phyloP scores from a whole-genome alignment of 139 green algal species.

The Penium margaritaceum region DNA sequence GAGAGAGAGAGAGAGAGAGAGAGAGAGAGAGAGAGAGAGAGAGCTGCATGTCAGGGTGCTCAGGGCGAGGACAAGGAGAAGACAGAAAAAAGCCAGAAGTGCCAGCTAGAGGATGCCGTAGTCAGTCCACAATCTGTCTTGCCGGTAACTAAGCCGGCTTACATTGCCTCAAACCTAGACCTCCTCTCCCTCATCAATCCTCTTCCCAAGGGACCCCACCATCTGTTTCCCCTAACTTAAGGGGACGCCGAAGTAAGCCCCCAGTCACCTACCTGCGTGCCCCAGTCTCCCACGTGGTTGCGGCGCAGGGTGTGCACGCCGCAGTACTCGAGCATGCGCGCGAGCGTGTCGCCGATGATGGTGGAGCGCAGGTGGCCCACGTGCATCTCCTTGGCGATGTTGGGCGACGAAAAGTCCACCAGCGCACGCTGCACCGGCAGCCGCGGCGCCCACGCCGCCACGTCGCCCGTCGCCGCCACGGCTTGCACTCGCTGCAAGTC shows the following conservation, averaged over 20 bases:
- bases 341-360: conserved; percentile 87
- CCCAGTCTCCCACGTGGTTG: conserved; percentile 97
- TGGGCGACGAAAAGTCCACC: conserved; percentile 92
- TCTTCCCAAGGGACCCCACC: too few species aligned
- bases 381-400: conserved; percentile 97
- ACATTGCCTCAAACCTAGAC: too few species aligned
- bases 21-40: conserved; percentile 1
- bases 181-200: too few species aligned
- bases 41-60: too few species aligned
- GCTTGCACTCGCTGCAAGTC: too few species aligned
- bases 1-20: conserved; percentile 4
- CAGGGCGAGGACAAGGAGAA: too few species aligned
- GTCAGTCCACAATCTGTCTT: too few species aligned
- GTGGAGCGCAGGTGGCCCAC: conserved; percentile 94
- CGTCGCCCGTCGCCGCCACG: conserved; percentile 5
- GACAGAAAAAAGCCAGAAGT: too few species aligned
- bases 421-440: conserved; percentile 47
- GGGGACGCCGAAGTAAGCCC: too few species aligned
- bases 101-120: too few species aligned
- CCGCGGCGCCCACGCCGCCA: conserved; percentile 16
- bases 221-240: too few species aligned
- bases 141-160: too few species aligned
- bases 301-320: conserved; percentile 77
- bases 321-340: conserved; percentile 74
- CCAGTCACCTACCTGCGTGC: conserved; percentile 64